phyloP scores from a whole-genome alignment of 768 basidiomycete species.

The Neoboletus magnificus region DNA sequence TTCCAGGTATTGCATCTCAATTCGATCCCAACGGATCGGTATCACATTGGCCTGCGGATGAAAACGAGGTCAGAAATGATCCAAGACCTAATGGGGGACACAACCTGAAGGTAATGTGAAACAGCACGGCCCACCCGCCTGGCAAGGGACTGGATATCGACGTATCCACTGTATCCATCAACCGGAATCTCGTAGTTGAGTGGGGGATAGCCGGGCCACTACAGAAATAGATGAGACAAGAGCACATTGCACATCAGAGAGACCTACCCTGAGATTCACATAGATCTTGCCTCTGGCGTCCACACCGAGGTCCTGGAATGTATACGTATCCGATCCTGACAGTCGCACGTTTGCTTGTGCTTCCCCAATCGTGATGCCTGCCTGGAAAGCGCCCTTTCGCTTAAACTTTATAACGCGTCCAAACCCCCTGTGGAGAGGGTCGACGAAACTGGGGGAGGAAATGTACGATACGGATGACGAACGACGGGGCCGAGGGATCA shows the following conservation, averaged over 20 bases:
- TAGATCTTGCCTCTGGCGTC: constrained; percentile 57
- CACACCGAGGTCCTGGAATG: constrained; percentile 61
- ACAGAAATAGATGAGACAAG: neutral
- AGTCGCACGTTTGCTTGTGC: constrained; percentile 63
- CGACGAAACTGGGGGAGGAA: constrained; percentile 34
- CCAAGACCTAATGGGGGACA: constrained; percentile 7
- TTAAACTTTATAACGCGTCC: constrained; percentile 66
- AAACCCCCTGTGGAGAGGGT: constrained; percentile 48
- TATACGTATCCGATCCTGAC: constrained; percentile 61
- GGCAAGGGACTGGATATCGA: constrained; percentile 63
- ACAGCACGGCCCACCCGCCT: constrained; percentile 68
- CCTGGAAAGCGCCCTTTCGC: constrained; percentile 62
- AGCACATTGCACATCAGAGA: neutral
- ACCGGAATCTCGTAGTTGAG: constrained; percentile 75
- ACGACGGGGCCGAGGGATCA: constrained; percentile 29
- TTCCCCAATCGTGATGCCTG: constrained; percentile 65
- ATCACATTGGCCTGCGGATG: constrained; percentile 58
- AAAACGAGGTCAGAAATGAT: constrained; percentile 7
- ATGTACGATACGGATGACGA: constrained; percentile 40
- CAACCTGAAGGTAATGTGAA: constrained; percentile 71
- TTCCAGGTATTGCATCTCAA: constrained; percentile 69
- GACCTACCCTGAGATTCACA: constrained; percentile 57
- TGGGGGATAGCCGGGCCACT: constrained; percentile 72
- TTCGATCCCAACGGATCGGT: constrained; percentile 64
- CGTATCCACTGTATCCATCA: constrained; percentile 61